Evolutionary conservation across 140 eudicot genomes (phyloP).

Genomic region (Ambrosia hybrid): DNA sequence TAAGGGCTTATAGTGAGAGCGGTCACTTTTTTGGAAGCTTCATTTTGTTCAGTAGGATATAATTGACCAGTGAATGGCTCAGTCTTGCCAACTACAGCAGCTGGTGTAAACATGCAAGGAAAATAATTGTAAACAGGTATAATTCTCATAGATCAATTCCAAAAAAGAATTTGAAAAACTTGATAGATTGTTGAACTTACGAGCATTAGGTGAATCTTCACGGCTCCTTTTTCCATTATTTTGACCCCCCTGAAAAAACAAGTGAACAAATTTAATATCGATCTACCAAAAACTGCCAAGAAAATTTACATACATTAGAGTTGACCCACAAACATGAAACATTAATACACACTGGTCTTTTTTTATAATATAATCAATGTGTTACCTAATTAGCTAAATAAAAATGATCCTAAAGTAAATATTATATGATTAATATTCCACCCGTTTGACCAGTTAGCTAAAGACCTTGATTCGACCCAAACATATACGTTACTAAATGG

Average conservation of each 20-base stretch:
- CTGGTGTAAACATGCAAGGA: conserved; percentile 3
- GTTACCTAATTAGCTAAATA: background rate
- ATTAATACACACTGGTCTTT: too few relatives aligned
- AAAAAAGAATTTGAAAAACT: background rate
- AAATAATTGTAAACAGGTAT: background rate
- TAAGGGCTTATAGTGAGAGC: conserved; percentile 38
- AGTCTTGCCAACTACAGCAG: conserved; percentile 46
- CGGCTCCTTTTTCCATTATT: conserved; percentile 69
- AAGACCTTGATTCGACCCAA: background rate
- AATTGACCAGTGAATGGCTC: conserved; percentile 38
- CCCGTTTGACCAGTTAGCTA: background rate
- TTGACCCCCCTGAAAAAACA: conserved; percentile 53
- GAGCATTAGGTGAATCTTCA: conserved; percentile 53
- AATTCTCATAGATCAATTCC: background rate
- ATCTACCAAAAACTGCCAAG: conserved; percentile 2
- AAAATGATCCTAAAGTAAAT: background rate
- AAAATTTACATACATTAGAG: background rate
- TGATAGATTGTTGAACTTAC: conserved; percentile 37
- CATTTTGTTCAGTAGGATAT: conserved; percentile 33
- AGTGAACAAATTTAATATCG: conserved; percentile 3
- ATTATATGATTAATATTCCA: too few relatives aligned
- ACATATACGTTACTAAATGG: background rate
- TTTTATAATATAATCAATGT: too few relatives aligned
- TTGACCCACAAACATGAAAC: too few relatives aligned
- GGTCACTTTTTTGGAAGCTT: conserved; percentile 45